Conservation (phyloP, 768 basidiomycete genomes). For the Amanita jacksonii region DNA sequence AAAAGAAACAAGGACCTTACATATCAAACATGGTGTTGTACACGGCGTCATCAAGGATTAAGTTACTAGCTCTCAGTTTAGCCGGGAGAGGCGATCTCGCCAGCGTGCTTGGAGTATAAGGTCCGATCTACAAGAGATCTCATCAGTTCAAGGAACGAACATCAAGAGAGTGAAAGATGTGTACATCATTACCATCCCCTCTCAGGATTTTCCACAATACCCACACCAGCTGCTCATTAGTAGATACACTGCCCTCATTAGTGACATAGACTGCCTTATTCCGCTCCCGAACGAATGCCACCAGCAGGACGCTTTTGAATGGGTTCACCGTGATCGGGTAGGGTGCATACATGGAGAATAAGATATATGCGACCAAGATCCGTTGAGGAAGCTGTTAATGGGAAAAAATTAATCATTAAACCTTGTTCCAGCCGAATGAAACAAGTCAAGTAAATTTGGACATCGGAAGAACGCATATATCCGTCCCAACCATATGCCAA, state of each 20-base stretch:
- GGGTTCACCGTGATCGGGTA: conserved; percentile 76
- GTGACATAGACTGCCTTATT: conserved; percentile 46
- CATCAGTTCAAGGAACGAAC: not conserved
- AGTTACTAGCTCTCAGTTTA: conserved; percentile 63
- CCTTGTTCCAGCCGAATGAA: too few relatives aligned
- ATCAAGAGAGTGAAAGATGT: conserved; percentile 16
- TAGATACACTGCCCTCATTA: conserved; percentile 37
- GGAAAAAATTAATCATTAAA: too few relatives aligned
- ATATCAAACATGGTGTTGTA: conserved; percentile 41
- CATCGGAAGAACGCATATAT: too few relatives aligned
- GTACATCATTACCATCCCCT: conserved; percentile 74
- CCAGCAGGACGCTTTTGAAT: conserved; percentile 64
- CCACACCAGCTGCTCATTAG: conserved; percentile 77
- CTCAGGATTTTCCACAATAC: conserved; percentile 81
- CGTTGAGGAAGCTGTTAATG: conserved; percentile 51
- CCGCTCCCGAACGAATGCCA: conserved; percentile 60
- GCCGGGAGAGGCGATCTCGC: conserved; percentile 69
- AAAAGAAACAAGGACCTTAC: conserved; percentile 21
- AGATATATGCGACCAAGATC: conserved; percentile 70
- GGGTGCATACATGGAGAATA: conserved; percentile 73
- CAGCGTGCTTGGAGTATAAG: conserved; percentile 68
- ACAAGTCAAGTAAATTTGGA: too few relatives aligned
- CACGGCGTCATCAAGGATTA: conserved; percentile 56
- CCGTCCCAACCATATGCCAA: too few relatives aligned
- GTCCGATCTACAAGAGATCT: conserved; percentile 50